Evolutionary conservation across 495 filamentous ascomycete species (phyloP), one percentile per base, ranked within the genome.

Genomic region (Tuber borchii): DNA sequence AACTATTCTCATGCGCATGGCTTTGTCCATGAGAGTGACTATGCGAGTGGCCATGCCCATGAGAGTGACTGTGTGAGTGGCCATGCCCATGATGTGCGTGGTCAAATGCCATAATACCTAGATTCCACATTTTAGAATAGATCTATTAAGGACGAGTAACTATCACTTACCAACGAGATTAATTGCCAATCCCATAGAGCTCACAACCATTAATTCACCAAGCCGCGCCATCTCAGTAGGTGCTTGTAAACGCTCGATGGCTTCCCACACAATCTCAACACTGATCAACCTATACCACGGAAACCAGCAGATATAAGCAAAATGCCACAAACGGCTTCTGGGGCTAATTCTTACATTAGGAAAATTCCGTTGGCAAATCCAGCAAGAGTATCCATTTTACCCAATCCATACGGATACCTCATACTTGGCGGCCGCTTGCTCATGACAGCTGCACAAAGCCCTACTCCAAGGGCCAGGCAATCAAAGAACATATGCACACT

Each of bases 401-500:
- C 94, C 83, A 96, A 95, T 2, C 95, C 95, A 82, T 97, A 98
- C 0, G 95, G 95, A 78, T 97, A 98, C 31, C 91, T 84, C 77
- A 90, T 86, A 82, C 90, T 97, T 1, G 94, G 91, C 1, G 94
- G 93, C 95, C 95, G 97, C 84, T 98, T 98, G 82, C 93, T 96
- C 87, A 96, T 95, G 19, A 99, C 93, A 17, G 96, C 91, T n/a
- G 95, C 95, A 79, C 93, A 93, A 14, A 99, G 88, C 20, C 95
- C 95, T 22, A 98, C 93, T 1, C 92, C 90, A 34, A 99, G 87
- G 31, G 95, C 95, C 20, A 97, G 88, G 78, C 95, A 99, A 84
- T 99, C 95, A 78, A 99, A 99, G 83, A 99, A 96, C 95, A 99
- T 99, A 84, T 99, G 95, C 76, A 99, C 96, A 82, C 93, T 97